Base-by-base conservation (phyloP, 1,284 basidiomycete genomes). In the Moesziomyces globuligerus region DNA sequence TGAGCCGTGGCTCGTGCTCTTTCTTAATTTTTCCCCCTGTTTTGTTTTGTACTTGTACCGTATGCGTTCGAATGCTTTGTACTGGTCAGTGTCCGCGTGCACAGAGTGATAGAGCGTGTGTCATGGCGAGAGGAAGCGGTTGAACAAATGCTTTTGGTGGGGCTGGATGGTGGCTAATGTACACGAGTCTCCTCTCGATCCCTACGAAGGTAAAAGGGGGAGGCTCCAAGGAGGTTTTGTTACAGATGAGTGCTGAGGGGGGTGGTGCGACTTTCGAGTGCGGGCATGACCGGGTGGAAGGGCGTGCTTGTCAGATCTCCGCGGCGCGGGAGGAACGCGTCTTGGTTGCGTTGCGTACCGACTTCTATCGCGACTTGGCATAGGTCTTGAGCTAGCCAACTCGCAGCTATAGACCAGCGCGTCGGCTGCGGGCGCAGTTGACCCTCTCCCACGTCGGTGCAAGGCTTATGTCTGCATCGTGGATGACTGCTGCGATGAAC, bases 31-130 rank as follows among this genome's bases (percentile, higher is more conserved):
- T 32, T 15, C 15, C 32, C 24, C 7, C 29, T 39, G 20, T 25
- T n/a, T 24, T 21, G 36, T 34, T 15, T 15, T 51, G 47, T 56
- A 49, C 18, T 56, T 56, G 54, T 56, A 48, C 39, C 46, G 15
- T 11, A 18, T 17, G 40, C 37, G 42, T 38, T 38, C 36, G 15
- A 11, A 34, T 49, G 24, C 7, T 37, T 39, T 42, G 34, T 44
- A 15, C 36, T 9, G 5, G 20, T 25, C 36, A n/a, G n/a, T n/a
- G n/a, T n/a, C n/a, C n/a, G n/a, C n/a, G n/a, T n/a, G n/a, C n/a
- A n/a, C 36, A 38, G 36, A 7, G 15, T 38, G 36, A 38, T 17
- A 11, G 40, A 13, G 29, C 24, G 23, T 18, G n/a, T n/a, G n/a
- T n/a, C n/a, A n/a, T n/a, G n/a, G n/a, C n/a, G n/a, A n/a, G n/a